Evolutionary conservation across 805 yeast genomes (phyloP), one percentile per base, ranked within the genome.

Genomic region (Starmerella khaoyaiensis): DNA sequence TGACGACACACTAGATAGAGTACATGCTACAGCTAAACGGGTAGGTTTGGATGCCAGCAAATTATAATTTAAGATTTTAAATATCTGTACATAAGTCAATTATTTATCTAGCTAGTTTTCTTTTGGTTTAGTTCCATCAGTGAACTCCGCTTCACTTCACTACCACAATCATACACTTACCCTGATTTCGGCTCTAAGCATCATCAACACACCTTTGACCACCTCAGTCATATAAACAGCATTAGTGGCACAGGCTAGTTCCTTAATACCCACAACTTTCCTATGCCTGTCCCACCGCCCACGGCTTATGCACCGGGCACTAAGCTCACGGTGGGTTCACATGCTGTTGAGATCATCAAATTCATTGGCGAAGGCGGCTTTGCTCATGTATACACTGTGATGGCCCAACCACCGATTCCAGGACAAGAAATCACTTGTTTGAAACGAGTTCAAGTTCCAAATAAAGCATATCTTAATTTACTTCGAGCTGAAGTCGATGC

Each of bases 401-500:
- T 68, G 32, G 72, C 79, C 15, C 65, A 69, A 20, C 84, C 84
- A 5, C 64, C 71, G 3, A 71, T 65, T 46, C 64, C 68, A 12
- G 73, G 72, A 66, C 34, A 59, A 58, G 38, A 57, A 67, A 10
- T 55, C 8, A 95, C 87, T 4, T 90, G 97, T 56, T 65, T 90
- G 51, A 90, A 90, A 59, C 69, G 98, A 45, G 97, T 90, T n/a
- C 77, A 77, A 22, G 98, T 90, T 3, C 96, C 96, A 4, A 83
- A 79, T 55, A 90, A 90, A 58, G 71, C 74, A 51, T 79, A 79
- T 36, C 66, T 90, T 55, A 82, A 80, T 50, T 69, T 77, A 18
- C 64, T 90, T 35, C 65, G 97, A 44, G 94, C 93, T 27, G 99
- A 90, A 57, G 98, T 90, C 12, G 97, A 90, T 55, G 93, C 96